phyloP scores from a whole-genome alignment of 805 yeast species.

The Spathaspora sp. region DNA sequence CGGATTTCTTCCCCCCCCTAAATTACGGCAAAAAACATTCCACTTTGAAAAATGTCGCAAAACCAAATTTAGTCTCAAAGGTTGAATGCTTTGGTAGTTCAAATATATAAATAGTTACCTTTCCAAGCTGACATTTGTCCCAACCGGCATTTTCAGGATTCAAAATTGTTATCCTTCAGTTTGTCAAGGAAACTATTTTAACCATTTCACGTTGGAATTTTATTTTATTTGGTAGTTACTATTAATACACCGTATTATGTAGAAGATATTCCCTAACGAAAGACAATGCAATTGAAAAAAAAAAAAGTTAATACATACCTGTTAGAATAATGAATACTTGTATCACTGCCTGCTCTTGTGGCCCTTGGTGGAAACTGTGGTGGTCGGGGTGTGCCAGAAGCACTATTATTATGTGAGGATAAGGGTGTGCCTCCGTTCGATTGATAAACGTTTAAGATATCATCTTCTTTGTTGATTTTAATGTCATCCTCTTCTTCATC shows the following conservation, averaged over 20 bases:
- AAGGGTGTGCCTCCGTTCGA: neutral
- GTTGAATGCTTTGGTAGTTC: neutral
- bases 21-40: neutral
- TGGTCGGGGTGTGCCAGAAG: neutral
- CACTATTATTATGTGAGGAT: constrained; percentile 5
- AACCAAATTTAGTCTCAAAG: neutral
- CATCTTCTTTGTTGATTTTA: neutral
- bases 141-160: neutral
- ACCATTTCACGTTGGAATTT: neutral
- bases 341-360: constrained; percentile 31
- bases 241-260: neutral
- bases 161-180: neutral
- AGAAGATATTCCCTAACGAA: neutral
- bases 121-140: neutral
- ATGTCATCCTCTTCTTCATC: constrained; percentile 22
- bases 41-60: neutral
- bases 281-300: neutral
- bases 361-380: constrained; percentile 21
- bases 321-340: constrained; percentile 27
- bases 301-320: constrained; percentile 5
- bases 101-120: neutral
- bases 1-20: neutral
- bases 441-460: constrained; percentile 2
- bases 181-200: neutral
- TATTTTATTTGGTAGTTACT: neutral